Evolutionary conservation across 2,329 filamentous ascomycete species (phyloP), one percentile per base, ranked within the genome.

Genomic region (Fusarium beomiforme): DNA sequence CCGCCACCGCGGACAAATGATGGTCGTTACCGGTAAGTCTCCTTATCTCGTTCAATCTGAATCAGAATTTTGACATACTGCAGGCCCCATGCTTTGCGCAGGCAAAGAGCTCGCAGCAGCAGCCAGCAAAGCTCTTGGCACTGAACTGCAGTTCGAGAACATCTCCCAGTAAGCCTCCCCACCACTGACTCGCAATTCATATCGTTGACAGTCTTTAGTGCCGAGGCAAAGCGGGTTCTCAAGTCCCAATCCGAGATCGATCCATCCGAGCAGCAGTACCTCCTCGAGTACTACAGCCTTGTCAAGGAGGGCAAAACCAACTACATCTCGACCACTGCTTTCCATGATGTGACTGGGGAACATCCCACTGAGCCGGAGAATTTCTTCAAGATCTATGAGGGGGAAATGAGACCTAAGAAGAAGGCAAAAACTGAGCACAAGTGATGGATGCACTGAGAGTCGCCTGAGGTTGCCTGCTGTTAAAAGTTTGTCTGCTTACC

Each of bases 101-200:
- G 85, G 86, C 17, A 73, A 83, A 11, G 84, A 86, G 69, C 78
- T 87, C 10, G 85, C 85, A 2, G 75, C 75, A 5, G 81, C 82
- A 2, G 86, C 85, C 2, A 84, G 80, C 65, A 75, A 84, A 53
- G 82, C 82, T 1, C 75, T 88, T 0, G 83, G 82, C 2, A 74
- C 76, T 1, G 73, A 84, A 11, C 59, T 78, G 6, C 61, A 70
- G 9, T 77, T 77, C 23, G 72, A 77, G 41, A 67, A 74, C 12
- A 76, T 78, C 19, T 73, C 70, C 5, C 47, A 69, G 66, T 68
- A 59, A 0, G 58, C 11, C 6, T n/a, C 4, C 4, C 7, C 12
- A 13, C n/a, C 0, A 8, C 0, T 5, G 2, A 3, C 13, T 16
- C 8, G 16, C 11, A 10, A 3, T 14, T 6, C 10, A 16, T 29